phyloP scores from a whole-genome alignment of 345 rosid genomes.

The Rubroshorea leprosula region DNA sequence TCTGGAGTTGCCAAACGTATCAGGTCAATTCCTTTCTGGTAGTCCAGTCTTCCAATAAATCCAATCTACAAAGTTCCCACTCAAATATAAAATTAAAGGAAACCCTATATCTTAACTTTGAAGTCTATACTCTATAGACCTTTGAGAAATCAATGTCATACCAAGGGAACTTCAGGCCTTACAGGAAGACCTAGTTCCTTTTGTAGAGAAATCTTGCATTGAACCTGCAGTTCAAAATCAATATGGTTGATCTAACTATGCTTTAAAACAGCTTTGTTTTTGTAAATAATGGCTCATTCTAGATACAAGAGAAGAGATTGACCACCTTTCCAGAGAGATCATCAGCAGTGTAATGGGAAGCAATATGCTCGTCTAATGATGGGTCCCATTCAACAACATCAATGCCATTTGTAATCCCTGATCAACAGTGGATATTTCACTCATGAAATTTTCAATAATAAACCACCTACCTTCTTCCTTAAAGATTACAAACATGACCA shows the following conservation, averaged over 20 bases:
- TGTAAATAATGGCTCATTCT: too few species aligned
- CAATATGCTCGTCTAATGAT: constrained; percentile 56
- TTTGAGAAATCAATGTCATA: constrained; percentile 24
- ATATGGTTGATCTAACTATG: constrained; percentile 22
- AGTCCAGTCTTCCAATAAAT: constrained; percentile 89
- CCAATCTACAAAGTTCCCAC: constrained; percentile 57
- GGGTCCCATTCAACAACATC: constrained; percentile 84
- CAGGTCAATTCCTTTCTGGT: constrained; percentile 92
- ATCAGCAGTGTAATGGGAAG: constrained; percentile 53
- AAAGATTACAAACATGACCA: neutral
- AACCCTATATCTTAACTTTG: neutral
- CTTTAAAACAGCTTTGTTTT: too few species aligned
- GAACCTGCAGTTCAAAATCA: constrained; percentile 41
- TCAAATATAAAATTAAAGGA: constrained; percentile 17
- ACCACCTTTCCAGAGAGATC: constrained; percentile 82
- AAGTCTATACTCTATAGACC: neutral
- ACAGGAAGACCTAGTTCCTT: constrained; percentile 85
- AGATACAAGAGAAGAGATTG: neutral
- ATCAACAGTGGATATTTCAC: constrained; percentile 5
- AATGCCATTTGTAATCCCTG: constrained; percentile 91
- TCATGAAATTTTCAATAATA: constrained; percentile 1
- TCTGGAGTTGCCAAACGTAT: constrained; percentile 64
- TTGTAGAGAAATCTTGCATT: constrained; percentile 83
- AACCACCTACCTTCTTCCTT: constrained; percentile 1
- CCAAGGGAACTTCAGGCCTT: constrained; percentile 83